Percentiles rank a stretch among this genome's conserved stretches.
Evolutionary conservation across 805 yeast genomes (phyloP).

Genomic region (Huiozyma naganishii): DNA sequence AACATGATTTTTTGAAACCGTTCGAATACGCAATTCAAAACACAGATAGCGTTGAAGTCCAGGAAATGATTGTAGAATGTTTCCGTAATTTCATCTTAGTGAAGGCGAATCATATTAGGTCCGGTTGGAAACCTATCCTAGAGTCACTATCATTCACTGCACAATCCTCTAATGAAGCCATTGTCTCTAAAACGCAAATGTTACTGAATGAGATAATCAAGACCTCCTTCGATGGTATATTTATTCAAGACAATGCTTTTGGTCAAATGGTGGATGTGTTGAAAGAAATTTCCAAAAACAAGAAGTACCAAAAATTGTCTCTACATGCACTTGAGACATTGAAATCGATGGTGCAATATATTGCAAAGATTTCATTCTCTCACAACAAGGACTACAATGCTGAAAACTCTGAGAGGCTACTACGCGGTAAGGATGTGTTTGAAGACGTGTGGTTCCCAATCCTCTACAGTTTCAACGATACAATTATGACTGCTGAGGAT

Average conservation of each 20-base stretch:
- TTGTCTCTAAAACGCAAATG: slow-evolving; percentile 55
- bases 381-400: slow-evolving; percentile 6
- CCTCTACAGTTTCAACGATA: slow-evolving; percentile 73
- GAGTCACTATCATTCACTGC: slow-evolving; percentile 72
- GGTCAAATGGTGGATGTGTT: slow-evolving; percentile 61
- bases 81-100: slow-evolving; percentile 74
- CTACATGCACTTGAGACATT: slow-evolving; percentile 72
- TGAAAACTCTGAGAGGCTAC: slow-evolving; percentile 14
- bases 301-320: slow-evolving; percentile 67
- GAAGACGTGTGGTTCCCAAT: slow-evolving; percentile 75
- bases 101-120: slow-evolving; percentile 61
- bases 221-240: slow-evolving; percentile 51
- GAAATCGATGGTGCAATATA: slow-evolving; percentile 46
- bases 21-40: slow-evolving; percentile 69
- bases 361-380: slow-evolving; percentile 37
- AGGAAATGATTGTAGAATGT: slow-evolving; percentile 85
- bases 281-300: slow-evolving; percentile 75
- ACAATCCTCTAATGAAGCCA: slow-evolving; percentile 37
- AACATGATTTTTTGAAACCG: slow-evolving; percentile 85
- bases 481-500: slow-evolving; percentile 88
- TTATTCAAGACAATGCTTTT: slow-evolving; percentile 55
- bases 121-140: slow-evolving; percentile 92
- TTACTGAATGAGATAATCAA: slow-evolving; percentile 48
- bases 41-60: slow-evolving; percentile 58
- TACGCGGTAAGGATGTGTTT: slow-evolving; percentile 34